phyloP scores from a whole-genome alignment of 2,329 filamentous ascomycete genomes.

The Penicillium vulpinum region DNA sequence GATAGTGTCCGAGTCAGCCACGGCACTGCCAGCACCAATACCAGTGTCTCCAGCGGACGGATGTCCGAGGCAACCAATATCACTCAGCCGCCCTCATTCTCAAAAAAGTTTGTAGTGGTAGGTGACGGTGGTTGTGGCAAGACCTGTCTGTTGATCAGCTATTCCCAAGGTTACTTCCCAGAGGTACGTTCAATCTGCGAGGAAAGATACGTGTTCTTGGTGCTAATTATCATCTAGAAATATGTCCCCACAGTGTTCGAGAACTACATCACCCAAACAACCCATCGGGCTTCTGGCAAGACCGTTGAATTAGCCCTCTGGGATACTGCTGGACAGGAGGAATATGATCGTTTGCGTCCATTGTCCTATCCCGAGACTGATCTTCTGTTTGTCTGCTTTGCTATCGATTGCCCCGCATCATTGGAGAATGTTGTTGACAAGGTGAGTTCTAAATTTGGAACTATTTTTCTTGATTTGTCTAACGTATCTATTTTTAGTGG shows the following conservation, averaged over 20 bases:
- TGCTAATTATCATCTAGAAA: constrained; percentile 65
- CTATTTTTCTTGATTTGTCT: constrained; percentile 2
- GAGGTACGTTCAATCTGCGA: constrained; percentile 64
- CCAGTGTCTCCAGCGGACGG: constrained; percentile 69
- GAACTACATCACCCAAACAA: constrained; percentile 98
- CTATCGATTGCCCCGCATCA: constrained; percentile 97
- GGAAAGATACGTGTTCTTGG: neutral
- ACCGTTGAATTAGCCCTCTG: constrained; percentile 94
- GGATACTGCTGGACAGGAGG: constrained; percentile 98
- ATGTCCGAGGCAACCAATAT: constrained; percentile 80
- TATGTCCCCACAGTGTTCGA: constrained; percentile 99
- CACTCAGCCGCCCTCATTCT: constrained; percentile 89
- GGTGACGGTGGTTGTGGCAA: constrained; percentile 98
- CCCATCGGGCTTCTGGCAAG: constrained; percentile 83
- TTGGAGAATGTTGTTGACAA: constrained; percentile 99
- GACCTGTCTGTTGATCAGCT: constrained; percentile 97
- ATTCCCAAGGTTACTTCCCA: constrained; percentile 97
- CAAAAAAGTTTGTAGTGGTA: constrained; percentile 99
- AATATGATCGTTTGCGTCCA: constrained; percentile 93
- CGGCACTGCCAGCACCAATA: constrained; percentile 83
- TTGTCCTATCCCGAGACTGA: constrained; percentile 98
- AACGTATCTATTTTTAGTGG: constrained; percentile 65
- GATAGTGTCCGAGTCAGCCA: constrained; percentile 73
- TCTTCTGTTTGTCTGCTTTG: constrained; percentile 97
- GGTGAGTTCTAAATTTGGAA: constrained; percentile 54